Conservation (phyloP, 306 rosid species). For the Abrus pulchellus region DNA sequence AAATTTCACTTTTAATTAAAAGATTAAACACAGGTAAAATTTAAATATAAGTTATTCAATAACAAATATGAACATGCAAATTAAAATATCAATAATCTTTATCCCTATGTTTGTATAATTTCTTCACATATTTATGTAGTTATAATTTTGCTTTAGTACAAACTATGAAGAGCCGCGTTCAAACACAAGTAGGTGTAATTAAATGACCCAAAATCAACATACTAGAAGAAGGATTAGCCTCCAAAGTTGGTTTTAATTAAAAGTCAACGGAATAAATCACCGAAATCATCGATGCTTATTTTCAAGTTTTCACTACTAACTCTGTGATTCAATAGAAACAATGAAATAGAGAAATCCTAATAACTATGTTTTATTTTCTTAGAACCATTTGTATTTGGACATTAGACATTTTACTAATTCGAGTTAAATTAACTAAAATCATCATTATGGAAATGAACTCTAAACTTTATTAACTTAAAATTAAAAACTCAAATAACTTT, state of each 20-base stretch:
- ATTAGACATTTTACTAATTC: too few species aligned
- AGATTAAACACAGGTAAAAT: background rate
- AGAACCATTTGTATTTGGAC: too few species aligned
- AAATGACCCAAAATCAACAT: background rate
- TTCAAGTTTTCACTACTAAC: background rate
- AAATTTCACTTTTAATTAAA: background rate
- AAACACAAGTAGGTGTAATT: constrained; percentile 32
- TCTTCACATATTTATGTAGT: background rate
- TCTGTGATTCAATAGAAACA: constrained; percentile 38
- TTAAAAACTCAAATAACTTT: too few species aligned
- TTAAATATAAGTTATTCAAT: background rate
- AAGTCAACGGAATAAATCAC: constrained; percentile 40
- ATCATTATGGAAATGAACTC: too few species aligned
- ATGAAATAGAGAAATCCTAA: background rate
- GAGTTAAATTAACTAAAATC: too few species aligned
- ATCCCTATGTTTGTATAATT: background rate
- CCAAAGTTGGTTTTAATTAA: constrained; percentile 16
- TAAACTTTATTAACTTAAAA: too few species aligned
- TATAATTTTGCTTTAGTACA: background rate
- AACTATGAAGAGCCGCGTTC: constrained; percentile 2
- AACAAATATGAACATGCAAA: background rate
- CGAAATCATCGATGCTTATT: constrained; percentile 26
- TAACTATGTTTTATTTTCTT: too few species aligned
- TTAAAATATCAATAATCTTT: background rate
- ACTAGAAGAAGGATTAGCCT: background rate